These are phyloP conservation scores for Colletotrichum incanum DNA, from an alignment of 2,329 filamentous ascomycete genomes.

Conservation along the genomic window DNA sequence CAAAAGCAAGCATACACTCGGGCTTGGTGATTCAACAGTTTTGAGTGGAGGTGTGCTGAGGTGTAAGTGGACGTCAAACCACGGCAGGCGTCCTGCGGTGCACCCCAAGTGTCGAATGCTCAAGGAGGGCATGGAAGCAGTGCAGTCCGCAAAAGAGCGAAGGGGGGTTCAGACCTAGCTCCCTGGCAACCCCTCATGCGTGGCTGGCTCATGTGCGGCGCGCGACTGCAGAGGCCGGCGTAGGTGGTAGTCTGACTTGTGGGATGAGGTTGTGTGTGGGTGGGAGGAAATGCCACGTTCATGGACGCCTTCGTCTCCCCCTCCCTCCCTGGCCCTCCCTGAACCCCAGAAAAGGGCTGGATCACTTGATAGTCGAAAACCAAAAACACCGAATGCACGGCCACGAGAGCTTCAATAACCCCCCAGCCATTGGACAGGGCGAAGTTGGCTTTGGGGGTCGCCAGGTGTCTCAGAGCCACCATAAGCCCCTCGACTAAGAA, in stretches of 20 bases:
- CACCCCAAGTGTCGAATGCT: constrained; percentile 17
- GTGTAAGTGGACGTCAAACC: constrained; percentile 15
- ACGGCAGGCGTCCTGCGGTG: constrained; percentile 16
- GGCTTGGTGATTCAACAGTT: background rate
- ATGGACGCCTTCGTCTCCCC: background rate
- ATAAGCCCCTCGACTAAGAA: constrained; percentile 15
- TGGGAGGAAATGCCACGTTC: constrained; percentile 24
- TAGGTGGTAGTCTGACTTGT: constrained; percentile 18
- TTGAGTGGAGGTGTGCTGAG: background rate
- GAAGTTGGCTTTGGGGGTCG: constrained; percentile 14
- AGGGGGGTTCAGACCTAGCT: constrained; percentile 3
- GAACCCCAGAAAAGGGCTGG: constrained; percentile 20
- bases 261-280: constrained; percentile 12
- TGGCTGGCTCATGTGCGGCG: constrained; percentile 2
- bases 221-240: constrained; percentile 13
- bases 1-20: background rate
- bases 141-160: background rate
- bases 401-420: background rate
- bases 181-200: constrained; percentile 12
- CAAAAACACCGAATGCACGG: constrained; percentile 5
- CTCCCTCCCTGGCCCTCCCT: background rate
- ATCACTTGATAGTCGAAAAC: background rate
- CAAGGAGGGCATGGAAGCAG: constrained; percentile 1
- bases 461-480: constrained; percentile 16
- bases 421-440: constrained; percentile 11